Evolutionary conservation across 2,329 filamentous ascomycete species (phyloP), one percentile per base, ranked within the genome.

Genomic region (Neopestalotiopsis clavispora): DNA sequence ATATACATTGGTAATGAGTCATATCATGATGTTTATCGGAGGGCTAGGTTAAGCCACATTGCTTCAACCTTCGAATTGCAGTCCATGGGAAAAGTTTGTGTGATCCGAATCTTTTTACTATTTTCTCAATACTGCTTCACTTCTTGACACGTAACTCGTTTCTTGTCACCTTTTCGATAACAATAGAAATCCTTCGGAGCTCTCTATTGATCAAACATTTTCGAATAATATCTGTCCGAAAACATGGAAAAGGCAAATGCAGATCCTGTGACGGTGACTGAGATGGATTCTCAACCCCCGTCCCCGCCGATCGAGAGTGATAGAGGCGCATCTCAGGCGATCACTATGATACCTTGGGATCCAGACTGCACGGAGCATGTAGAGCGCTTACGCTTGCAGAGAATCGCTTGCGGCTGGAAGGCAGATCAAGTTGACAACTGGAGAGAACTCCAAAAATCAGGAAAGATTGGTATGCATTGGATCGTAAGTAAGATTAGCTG

Each of bases 341-440:
- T 75, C 5, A 61, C 67, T 1, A 58, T 77, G 23, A 70, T 78
- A 20, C 75, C 75, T 4, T 78, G 74, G 73, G 76, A 77, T 56
- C 69, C 74, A 0, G 68, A 75, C 7, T 75, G 75, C 1, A 20
- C 57, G 0, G 69, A 70, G 2, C 76, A 78, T 57, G 49, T 74
- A 6, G 45, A 74, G 12, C 63, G 75, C 2, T 63, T 78, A 67
- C 59, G 72, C 9, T 65, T 72, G 52, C 75, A 78, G 67, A 70
- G 76, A 4, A 64, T 70, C 12, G 70, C 67, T 9, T 78, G 76
- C 66, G 74, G 75, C 7, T 78, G 76, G 75, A 69, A 73, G 23
- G 40, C 57, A 0, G 69, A 73, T 7, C n/a, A 61, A 4, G 72
- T 76, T 0, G 69, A 67, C 3, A 13, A 20, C 2, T 78, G 76